Percentiles rank a stretch among this genome's conserved stretches.
phyloP scores from a whole-genome alignment of 1,284 basidiomycete genomes.

The Paramarasmius palmivorus region DNA sequence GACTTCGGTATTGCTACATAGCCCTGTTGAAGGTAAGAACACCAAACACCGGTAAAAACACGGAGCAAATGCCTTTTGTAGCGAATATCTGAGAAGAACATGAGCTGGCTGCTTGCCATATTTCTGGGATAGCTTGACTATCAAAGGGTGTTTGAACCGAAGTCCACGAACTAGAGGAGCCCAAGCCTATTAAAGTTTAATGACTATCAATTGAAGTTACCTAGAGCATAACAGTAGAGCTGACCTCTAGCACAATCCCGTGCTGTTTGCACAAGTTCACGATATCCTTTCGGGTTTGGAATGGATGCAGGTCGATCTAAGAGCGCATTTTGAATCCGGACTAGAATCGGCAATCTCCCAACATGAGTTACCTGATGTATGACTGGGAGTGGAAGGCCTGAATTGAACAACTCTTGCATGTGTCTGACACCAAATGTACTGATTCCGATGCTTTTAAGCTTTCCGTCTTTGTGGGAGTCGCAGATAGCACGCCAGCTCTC shows the following conservation, averaged over 20 bases:
- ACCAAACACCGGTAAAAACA: conserved; percentile 2
- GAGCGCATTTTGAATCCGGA: neutral
- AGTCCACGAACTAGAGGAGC: conserved; percentile 51
- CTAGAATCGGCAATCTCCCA: neutral
- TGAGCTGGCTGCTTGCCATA: conserved; percentile 66
- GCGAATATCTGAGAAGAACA: conserved; percentile 70
- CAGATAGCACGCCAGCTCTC: conserved; percentile 60
- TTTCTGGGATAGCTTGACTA: conserved; percentile 45
- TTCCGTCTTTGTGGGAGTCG: conserved; percentile 60
- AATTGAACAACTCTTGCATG: conserved; percentile 57
- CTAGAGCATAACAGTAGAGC: conserved; percentile 1
- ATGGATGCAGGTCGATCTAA: conserved; percentile 71
- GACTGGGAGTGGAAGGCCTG: conserved; percentile 51
- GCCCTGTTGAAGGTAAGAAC: conserved; percentile 31
- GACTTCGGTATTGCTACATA: conserved; percentile 66
- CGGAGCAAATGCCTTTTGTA: conserved; percentile 66
- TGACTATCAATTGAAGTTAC: conserved; percentile 9
- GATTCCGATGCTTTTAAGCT: conserved; percentile 66
- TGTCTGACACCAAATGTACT: conserved; percentile 72
- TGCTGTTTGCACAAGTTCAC: conserved; percentile 60
- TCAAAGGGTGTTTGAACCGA: conserved; percentile 49
- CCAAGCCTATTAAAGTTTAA: conserved; percentile 43
- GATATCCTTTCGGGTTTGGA: conserved; percentile 67
- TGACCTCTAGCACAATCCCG: conserved; percentile 65
- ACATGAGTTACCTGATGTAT: conserved; percentile 60